Evolutionary conservation across 306 rosid species (phyloP), one percentile per base, ranked within the genome.

Genomic region (Malus fusca): DNA sequence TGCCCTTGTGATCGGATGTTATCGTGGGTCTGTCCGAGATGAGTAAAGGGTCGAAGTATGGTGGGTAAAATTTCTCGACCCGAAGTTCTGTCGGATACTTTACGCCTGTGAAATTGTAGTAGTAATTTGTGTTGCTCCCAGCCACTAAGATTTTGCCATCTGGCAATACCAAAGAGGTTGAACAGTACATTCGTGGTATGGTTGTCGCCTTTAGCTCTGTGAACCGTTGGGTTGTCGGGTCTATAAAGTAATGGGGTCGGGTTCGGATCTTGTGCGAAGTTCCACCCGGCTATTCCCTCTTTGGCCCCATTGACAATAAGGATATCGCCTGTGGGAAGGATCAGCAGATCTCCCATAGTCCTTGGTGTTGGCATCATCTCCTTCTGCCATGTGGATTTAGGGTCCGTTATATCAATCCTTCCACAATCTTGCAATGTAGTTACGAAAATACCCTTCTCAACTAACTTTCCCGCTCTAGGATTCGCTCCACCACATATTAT

Each of bases 401-500:
- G 77, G 73, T 88, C 82, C 4, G 90, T 87, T 30, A 87, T 87
- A 66, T 85, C 84, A 30, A 87, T 81, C 65, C 93, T 69, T 0
- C 77, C 91, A 19, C 96, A 88, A 0, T 90, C 80, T 17, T 84
- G 56, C 80, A 86, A 63, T 0, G 93, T 87, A 8, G 11, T 71
- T 10, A 64, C 21, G 21, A 80, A 89, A 2, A 44, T 17, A 2
- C 84, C 77, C 2, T n/a, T 71, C 0, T 11, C 2, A 1, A 76
- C 10, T 2, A 55, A 19, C 3, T 37, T 15, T 31, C 4, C 88
- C 9, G 90, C 67, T 2, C 82, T 85, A 21, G 42, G 85, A 2
- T 85, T 81, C 22, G 96, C 96, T 63, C 93, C 93, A 9, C 96
- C 96, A 11, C 96, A 88, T 0, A 88, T 35, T 82, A 90, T 68